Base-by-base conservation (phyloP, 2,329 filamentous ascomycete genomes). In the Corynespora cassiicola region DNA sequence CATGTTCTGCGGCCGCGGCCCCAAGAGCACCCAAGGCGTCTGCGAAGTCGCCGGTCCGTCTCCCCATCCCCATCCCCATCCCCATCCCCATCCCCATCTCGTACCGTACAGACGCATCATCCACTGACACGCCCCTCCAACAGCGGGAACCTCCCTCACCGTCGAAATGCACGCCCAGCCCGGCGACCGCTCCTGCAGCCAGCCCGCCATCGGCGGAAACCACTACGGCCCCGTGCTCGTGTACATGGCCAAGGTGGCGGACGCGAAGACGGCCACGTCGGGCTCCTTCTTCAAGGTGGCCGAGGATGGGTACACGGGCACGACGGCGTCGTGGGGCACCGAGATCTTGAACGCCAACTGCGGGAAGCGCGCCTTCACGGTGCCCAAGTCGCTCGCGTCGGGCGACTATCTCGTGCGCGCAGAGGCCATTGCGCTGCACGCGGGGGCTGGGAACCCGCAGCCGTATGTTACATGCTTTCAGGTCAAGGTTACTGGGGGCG, bases 301-400 rank as follows among this genome's bases (percentile, higher is more conserved):
- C 15, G 64, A 66, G 33, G 63, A 68, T 25, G 63, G 63, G 15
- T 66, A 66, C 55, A 59, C 54, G 1, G 64, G 64, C 39, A 65
- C 62, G 3, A 65, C 58, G 0, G 56, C 61, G 0, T 59, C 61
- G 1, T 68, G 64, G 64, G 63, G 63, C 9, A 68, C 64, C 11
- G 62, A 68, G 53, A 66, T 66, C 44, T 59, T 68, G 32, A 68
- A 66, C 46, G 63, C 64, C 15, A 68, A 68, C 56, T 66, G 63
- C 44, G 63, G 63, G 32, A 68, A 66, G 52, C 49, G 58, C 23
- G 45, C 61, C 2, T 68, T 68, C 39, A 63, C 58, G 8, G 65
- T 68, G 7, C 64, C 64, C 32, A 65, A 58, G 50, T 57, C 36
- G 39, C 40, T 66, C 16, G 64, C 63, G 12, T 21, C 47, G 4